Evolutionary conservation across 2,329 filamentous ascomycete species (phyloP).

Genomic region (Monosporascus sp.): DNA sequence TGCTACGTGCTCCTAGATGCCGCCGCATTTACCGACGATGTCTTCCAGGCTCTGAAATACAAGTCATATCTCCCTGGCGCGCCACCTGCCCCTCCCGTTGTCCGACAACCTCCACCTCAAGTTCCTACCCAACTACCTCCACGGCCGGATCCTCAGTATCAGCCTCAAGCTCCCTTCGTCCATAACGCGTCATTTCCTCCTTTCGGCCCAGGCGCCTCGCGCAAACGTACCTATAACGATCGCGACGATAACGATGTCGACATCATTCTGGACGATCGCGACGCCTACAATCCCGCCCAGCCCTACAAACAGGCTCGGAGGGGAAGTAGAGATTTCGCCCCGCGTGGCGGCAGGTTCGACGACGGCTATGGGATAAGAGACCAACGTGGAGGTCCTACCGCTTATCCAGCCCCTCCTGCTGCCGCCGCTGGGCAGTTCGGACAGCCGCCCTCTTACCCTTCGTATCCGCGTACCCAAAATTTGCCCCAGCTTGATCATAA

Average conservation of each 20-base stretch:
- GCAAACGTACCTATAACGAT: slow-evolving; percentile 55
- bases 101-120: slow-evolving; percentile 9
- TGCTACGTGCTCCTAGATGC: slow-evolving; percentile 38
- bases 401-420: slow-evolving; percentile 5
- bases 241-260: slow-evolving; percentile 37
- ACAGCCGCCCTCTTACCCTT: slow-evolving; percentile 19
- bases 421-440: slow-evolving; percentile 11
- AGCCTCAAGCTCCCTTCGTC: slow-evolving; percentile 10
- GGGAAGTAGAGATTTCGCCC: slow-evolving; percentile 33
- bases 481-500: slow-evolving; percentile 51
- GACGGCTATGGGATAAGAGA: slow-evolving; percentile 27
- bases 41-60: slow-evolving; percentile 60
- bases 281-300: slow-evolving; percentile 31
- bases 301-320: slow-evolving; percentile 57
- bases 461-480: slow-evolving; percentile 14
- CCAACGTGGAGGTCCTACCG: slow-evolving; percentile 15
- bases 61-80: slow-evolving; percentile 57
- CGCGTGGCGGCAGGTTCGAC: slow-evolving; percentile 31
- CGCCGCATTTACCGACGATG: slow-evolving; percentile 61
- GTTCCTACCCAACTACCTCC: slow-evolving; percentile 9
- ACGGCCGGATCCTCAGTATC: slow-evolving; percentile 8
- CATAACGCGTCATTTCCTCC: slow-evolving; percentile 4
- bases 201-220: slow-evolving; percentile 23
- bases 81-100: slow-evolving; percentile 33
- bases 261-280: slow-evolving; percentile 25